Base-by-base conservation (phyloP, 169 alveolate genomes). In the Plasmodium vivax region DNA sequence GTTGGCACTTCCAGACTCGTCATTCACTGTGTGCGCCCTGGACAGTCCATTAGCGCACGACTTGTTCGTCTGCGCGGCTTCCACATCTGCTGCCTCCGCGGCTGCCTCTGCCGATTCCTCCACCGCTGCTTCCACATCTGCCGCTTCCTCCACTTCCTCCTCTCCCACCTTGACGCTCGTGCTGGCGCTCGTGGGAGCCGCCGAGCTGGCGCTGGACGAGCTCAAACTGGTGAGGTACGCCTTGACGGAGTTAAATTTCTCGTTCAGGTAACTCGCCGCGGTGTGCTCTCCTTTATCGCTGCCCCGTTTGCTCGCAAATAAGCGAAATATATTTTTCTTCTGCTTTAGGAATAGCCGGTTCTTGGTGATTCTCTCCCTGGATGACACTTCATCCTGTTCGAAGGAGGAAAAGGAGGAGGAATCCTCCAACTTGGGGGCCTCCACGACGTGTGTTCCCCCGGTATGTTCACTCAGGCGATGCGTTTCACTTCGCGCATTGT, bases 281-380 rank as follows among this genome's bases (percentile, higher is more conserved):
- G 80, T 75, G 41, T 34, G 80, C 58, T 77, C 77, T 6, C 27
- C 79, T 2, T 62, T 81, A 30, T 79, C 84, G 71, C 73, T 71
- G 5, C 36, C 27, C 34, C 81, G 58, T 54, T 75, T 85, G 45
- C 43, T 30, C 14, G 92, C 82, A 82, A 90, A 90, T 79, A 90
- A 68, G 38, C 94, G 94, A 56, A 90, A 90, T 5, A 90, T 56
- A 3, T 54, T 80, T 80, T 74, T 90, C 83, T 14, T 90, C 72
- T 90, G 83, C 23, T 81, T 90, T 47, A 90, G 34, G 73, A 62
- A 90, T 68, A 90, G 54, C 74, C 45, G 68, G 6, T 74, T 90
- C 30, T 82, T 80, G 43, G 54, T 38, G 54, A 30, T 90, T 68
- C 75, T 84, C 45, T 45, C 93, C 19, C 30, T 6, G 74, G 41